Conservation (phyloP, 2,329 filamentous ascomycete genomes). For the Penicillium oxalicum region DNA sequence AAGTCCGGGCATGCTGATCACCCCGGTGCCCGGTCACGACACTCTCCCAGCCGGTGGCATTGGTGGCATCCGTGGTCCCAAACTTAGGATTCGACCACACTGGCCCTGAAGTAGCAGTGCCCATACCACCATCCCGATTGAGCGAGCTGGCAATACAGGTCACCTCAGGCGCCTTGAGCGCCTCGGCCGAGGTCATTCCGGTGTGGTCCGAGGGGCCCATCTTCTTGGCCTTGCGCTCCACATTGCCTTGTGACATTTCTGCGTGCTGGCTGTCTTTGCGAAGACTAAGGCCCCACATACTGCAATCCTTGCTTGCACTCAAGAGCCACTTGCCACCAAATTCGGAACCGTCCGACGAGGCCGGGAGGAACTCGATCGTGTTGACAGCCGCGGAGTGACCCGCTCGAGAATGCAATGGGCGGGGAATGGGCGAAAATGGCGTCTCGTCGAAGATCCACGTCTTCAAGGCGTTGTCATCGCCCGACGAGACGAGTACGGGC, state of each 20-base stretch:
- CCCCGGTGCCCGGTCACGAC: constrained; percentile 86
- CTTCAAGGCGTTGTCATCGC: constrained; percentile 86
- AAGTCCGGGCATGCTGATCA: constrained; percentile 80
- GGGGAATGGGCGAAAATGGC: constrained; percentile 79
- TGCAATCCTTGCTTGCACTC: constrained; percentile 81
- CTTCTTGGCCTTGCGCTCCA: constrained; percentile 86
- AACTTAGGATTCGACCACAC: constrained; percentile 76
- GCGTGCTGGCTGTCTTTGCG: constrained; percentile 89
- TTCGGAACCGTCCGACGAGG: constrained; percentile 83
- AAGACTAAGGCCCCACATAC: constrained; percentile 93
- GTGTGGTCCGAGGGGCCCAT: constrained; percentile 17
- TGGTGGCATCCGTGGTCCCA: constrained; percentile 63
- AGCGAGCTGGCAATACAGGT: constrained; percentile 86
- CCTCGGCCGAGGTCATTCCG: constrained; percentile 8
- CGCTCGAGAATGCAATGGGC: constrained; percentile 76
- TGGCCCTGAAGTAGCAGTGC: constrained; percentile 68
- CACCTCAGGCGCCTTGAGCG: constrained; percentile 82
- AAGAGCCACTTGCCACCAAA: constrained; percentile 88
- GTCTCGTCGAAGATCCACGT: constrained; percentile 95
- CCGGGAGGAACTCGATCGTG: constrained; percentile 75
- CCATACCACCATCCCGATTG: constrained; percentile 92
- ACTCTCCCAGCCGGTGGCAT: constrained; percentile 92
- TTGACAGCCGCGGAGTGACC: constrained; percentile 85
- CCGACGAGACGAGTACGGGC: constrained; percentile 82
- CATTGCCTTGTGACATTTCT: constrained; percentile 84